Evolutionary conservation across 2,329 filamentous ascomycete species (phyloP).

Genomic region (Alternaria angustiovoidea): DNA sequence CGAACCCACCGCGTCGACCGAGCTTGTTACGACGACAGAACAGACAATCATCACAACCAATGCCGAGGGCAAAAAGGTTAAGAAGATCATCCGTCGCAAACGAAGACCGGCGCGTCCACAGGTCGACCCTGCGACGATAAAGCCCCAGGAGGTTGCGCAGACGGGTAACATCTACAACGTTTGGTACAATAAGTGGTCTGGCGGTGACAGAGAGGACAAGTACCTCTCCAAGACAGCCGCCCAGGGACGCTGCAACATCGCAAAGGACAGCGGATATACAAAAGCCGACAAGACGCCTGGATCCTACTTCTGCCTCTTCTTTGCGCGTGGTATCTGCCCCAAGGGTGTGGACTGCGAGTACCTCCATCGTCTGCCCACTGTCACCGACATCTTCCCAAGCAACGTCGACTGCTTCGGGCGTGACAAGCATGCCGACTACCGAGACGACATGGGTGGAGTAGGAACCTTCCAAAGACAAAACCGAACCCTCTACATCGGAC

Average conservation of each 20-base stretch:
- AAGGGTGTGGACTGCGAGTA: constrained; percentile 95
- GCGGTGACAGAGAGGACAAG: constrained; percentile 92
- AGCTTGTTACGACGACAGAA: constrained; percentile 37
- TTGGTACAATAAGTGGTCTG: constrained; percentile 99
- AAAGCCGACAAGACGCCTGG: constrained; percentile 62
- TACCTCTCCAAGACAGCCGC: constrained; percentile 84
- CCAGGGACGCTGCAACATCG: constrained; percentile 85
- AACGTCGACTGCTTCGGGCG: constrained; percentile 96
- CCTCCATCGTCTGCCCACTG: constrained; percentile 83
- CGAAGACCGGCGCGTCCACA: constrained; percentile 88
- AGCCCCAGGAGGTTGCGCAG: constrained; percentile 85
- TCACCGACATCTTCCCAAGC: constrained; percentile 89
- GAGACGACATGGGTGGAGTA: constrained; percentile 97
- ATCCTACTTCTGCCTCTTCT: constrained; percentile 91
- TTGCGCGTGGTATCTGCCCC: constrained; percentile 81
- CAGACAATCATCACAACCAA: constrained; percentile 47
- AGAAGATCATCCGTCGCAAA: constrained; percentile 92
- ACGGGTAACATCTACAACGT: constrained; percentile 98
- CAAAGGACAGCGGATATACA: constrained; percentile 66
- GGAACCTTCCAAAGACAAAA: constrained; percentile 95
- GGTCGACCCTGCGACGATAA: constrained; percentile 84
- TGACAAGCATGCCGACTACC: constrained; percentile 91
- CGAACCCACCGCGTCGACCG: constrained; percentile 31
- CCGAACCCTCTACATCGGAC: constrained; percentile 88
- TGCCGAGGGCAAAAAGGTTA: constrained; percentile 71